Base-by-base conservation (phyloP, 208 protist genomes). In the Balamuthia mandrillaris region DNA sequence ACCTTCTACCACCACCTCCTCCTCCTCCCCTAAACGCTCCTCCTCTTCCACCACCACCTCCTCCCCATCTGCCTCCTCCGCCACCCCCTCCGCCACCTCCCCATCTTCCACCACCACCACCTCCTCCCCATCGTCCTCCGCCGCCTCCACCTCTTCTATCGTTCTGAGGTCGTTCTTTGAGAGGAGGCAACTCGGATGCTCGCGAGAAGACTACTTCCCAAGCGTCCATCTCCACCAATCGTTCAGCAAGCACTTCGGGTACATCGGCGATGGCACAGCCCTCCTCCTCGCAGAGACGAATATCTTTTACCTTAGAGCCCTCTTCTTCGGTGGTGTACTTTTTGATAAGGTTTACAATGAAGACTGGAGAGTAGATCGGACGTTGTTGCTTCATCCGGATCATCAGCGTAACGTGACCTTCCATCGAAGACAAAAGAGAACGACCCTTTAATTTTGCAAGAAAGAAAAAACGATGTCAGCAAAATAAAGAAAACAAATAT, bases 191-290 rank as follows among this genome's bases (percentile, higher is more conserved):
- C 14, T 75, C 65, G 42, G 24, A 51, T 21, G 65, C 24, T 21
- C 41, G 29, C 37, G 41, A 31, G 42, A 75, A 31, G 27, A 51
- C 65, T 35, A 56, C 41, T 7, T 42, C 66, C 29, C 31, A 42
- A 14, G 45, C 24, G 3, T 42, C 0, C 29, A 27, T 29, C 10
- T 14, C 10, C 4, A 31, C 24, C 39, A 77, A 33, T 33, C 52
- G 44, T 5, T 41, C 27, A 29, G 45, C 66, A 10, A 77, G 1
- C 21, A 27, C 66, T 29, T 47, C 29, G 0, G 66, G 66, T 2
- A 77, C 24, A n/a, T 77, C 66, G 45, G 66, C 66, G n/a, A 77
- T 42, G 42, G 37, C 66, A 29, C 39, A 77, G 66, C 52, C 41
- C 66, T 77, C 66, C 29, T 29, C n/a, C 60, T 68, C 16, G 14